Evolutionary conservation across 2,329 filamentous ascomycete genomes (phyloP), one percentile per base, ranked within the genome.

Genomic region (Curvularia spicifera): DNA sequence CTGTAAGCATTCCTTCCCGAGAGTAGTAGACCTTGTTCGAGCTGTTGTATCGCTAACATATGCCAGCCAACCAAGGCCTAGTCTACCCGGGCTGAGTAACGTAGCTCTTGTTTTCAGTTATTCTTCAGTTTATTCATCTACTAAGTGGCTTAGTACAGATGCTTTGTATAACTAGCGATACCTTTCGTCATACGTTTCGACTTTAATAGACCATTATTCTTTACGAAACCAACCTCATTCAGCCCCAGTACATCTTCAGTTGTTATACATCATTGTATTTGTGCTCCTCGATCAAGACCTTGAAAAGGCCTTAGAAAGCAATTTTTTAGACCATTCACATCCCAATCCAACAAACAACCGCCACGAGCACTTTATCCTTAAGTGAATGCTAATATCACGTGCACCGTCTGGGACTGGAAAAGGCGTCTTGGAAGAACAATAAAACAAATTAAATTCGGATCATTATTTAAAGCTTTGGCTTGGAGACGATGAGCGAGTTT

Each of bases 401-500:
- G 13, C 33, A 35, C 13, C 4, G 13, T 35, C 13, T 15, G 13
- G 13, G 2, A 35, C 13, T 35, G 13, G 1, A 15, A 35, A n/a
- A 35, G 8, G 2, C 5, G 4, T 35, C 1, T 12, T 35, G 15
- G 6, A 8, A 37, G 5, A 37, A 37, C 15, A 37, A n/a, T 4
- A 18, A 37, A n/a, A 37, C 15, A 8, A 9, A 37, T 43, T 50
- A 40, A 44, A 51, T 37, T 8, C 10, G 22, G 31, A 15, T 5
- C 24, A n/a, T 13, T 43, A 31, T 18, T 63, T 63, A 77, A 53
- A 78, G 63, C 69, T 72, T 77, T 12, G 74, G 51, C 70, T 77
- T 77, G 15, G 72, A 76, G 15, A 78, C 75, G 53, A 90, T 82
- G 67, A 84, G 78, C 74, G 86, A 85, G 78, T 86, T 86, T 63